These are phyloP conservation scores for Pseudognaphalium luteoalbum DNA, from an alignment of 129 eudicot genomes.

Conservation along the genomic window DNA sequence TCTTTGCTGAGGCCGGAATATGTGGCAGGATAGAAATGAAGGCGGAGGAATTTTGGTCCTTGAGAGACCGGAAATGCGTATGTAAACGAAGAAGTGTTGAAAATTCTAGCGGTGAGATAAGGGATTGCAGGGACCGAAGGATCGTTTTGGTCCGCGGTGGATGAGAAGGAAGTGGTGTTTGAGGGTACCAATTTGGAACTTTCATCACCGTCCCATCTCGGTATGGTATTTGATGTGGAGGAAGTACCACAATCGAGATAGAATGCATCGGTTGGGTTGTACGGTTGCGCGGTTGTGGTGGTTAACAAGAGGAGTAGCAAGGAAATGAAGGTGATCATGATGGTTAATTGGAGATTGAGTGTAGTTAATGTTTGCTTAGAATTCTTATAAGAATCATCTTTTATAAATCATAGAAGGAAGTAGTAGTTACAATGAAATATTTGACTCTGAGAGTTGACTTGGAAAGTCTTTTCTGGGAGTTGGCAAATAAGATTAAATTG, in stretches of 20 bases:
- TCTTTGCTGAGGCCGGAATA: constrained; percentile 19
- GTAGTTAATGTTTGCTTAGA: not conserved
- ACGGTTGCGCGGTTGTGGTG: not conserved
- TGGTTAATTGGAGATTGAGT: not conserved
- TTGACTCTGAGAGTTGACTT: not conserved
- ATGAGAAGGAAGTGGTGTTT: not conserved
- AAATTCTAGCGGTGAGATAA: constrained; percentile 36
- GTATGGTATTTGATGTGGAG: not conserved
- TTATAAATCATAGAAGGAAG: not conserved
- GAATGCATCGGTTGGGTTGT: not conserved
- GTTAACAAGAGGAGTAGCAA: not conserved
- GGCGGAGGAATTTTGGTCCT: constrained; percentile 61
- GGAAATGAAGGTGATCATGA: not conserved
- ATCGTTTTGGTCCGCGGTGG: not conserved
- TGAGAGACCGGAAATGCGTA: constrained; percentile 42
- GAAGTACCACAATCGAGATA: not conserved
- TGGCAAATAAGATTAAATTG: too few species aligned
- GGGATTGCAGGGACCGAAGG: constrained; percentile 2
- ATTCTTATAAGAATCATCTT: not conserved
- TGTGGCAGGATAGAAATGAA: constrained; percentile 45
- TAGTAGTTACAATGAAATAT: not conserved
- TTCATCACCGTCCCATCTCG: not conserved
- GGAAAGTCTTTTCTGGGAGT: not conserved
- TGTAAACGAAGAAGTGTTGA: constrained; percentile 33
- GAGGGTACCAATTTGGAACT: not conserved